Evolutionary conservation across 2,329 filamentous ascomycete species (phyloP), one percentile per base, ranked within the genome.

Genomic region (Tolypocladium album): DNA sequence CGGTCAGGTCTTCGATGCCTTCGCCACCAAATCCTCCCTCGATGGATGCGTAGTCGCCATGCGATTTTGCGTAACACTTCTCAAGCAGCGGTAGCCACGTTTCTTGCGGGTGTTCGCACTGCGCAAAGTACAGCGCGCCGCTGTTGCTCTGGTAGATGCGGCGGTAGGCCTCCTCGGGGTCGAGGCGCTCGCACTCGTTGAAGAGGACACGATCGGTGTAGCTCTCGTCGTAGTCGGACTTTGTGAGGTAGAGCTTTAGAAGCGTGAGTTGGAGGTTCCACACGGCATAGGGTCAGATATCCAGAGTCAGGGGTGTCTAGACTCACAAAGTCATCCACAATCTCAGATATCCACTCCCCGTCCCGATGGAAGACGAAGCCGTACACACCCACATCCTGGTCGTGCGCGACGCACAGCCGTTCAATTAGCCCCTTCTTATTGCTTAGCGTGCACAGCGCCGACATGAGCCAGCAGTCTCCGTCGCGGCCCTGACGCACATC

Each of bases 381-480:
- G 65, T 94, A 94, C 1, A 93, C 89, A 15, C 90, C 90, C 3
- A 92, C 84, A 39, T 83, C 78, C 68, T 89, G 83, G 64, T 94
- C 84, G 15, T 84, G 82, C 6, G 84, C 86, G 56, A 94, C 87
- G 64, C 89, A 94, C 11, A 92, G 78, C 59, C 77, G 82, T 70
- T 92, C 85, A 58, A 94, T 89, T 62, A 92, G 72, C 0, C 83
- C 85, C 24, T 82, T 75, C 71, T 89, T 89, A 68, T 90, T 90
- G 65, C 85, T 87, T 62, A 95, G 79, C 0, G 89, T 90, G 62
- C 87, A 90, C 50, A 95, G 73, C 1, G 89, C 88, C 8, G 91
- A 88, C 76, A 96, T 85, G 60, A 94, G 83, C 90, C 90, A 96
- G 71, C 91, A 95, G 69, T 96, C 89, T 2, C 90, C 90, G 63